Base-by-base conservation (phyloP, 2,329 filamentous ascomycete species). In the Colletotrichum sansevieriae region DNA sequence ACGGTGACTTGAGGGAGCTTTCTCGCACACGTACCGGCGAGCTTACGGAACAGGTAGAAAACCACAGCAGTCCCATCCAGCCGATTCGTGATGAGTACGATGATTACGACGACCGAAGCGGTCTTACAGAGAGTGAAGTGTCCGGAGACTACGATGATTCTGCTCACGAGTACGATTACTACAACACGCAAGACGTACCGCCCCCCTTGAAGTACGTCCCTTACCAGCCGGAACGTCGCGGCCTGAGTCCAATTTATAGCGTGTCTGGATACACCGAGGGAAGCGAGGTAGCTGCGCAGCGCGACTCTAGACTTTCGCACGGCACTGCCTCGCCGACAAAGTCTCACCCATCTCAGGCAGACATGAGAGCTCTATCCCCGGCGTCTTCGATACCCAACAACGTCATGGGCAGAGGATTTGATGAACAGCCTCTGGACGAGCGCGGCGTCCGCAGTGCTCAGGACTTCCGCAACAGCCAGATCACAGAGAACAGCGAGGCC, bases 231-330 rank as follows among this genome's bases (percentile, higher is more conserved):
- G 88, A 91, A 72, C 86, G 88, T 60, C 91, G 92, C 47, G 91
- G 90, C 11, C 81, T 97, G 56, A 98, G 95, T 76, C 95, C 95
- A 0, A 95, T 97, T 68, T 95, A 96, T 73, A 98, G 95, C 74
- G 93, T 97, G 15, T 95, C 94, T 11, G 96, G 95, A 71, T 95
- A 94, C 74, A 91, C 89, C 4, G 90, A 94, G 74, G 88, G 89
- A 54, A 89, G 89, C 61, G 90, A 84, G 74, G 86, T 90, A 70
- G 84, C 85, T 39, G 80, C 81, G 35, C 87, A 87, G 73, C 87
- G 87, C 56, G 85, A 90, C 67, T 88, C 89, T 1, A 80, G 84
- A 65, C 80, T 86, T 37, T 85, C 85, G 51, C 84, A 83, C 13
- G 78, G 77, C 15, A 78, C 80, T 3, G 82, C 81, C 20, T 92